Conservation (phyloP, 2,329 filamentous ascomycete species). For the Pseudogymnoascus sp. region DNA sequence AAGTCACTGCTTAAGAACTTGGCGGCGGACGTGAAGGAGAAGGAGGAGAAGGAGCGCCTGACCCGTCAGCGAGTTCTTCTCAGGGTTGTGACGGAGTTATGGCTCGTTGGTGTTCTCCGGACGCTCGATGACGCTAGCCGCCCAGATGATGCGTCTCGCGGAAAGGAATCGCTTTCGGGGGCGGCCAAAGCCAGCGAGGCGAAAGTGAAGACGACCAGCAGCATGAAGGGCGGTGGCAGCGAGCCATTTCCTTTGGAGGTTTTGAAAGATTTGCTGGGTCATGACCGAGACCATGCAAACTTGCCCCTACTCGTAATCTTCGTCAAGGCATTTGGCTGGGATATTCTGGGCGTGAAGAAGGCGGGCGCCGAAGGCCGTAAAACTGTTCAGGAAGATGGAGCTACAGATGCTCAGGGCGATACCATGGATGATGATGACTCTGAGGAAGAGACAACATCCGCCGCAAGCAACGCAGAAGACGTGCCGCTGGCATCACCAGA, state of each 20-base stretch:
- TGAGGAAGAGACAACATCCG: slow-evolving; percentile 40
- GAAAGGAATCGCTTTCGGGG: slow-evolving; percentile 38
- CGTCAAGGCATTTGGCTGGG: slow-evolving; percentile 94
- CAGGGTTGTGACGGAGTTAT: slow-evolving; percentile 87
- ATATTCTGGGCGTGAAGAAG: slow-evolving; percentile 75
- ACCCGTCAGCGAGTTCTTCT: slow-evolving; percentile 78
- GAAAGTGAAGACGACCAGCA: slow-evolving; percentile 47
- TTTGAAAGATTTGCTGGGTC: slow-evolving; percentile 89
- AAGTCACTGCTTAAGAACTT: slow-evolving; percentile 74
- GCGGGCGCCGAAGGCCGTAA: slow-evolving; percentile 72
- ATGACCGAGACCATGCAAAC: slow-evolving; percentile 89
- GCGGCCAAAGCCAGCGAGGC: slow-evolving; percentile 55
- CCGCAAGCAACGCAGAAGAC: slow-evolving; percentile 48
- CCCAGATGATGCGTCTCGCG: slow-evolving; percentile 52
- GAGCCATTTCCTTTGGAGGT: slow-evolving; percentile 96
- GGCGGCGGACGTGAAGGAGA: slow-evolving; percentile 74
- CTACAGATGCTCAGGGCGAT: slow-evolving; percentile 41
- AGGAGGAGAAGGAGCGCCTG: slow-evolving; percentile 91
- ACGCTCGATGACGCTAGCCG: slow-evolving; percentile 64
- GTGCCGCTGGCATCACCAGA: slow-evolving; percentile 69
- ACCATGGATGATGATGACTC: slow-evolving; percentile 44
- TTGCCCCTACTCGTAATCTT: slow-evolving; percentile 88
- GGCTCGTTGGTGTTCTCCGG: slow-evolving; percentile 82
- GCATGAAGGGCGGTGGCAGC: slow-evolving; percentile 58
- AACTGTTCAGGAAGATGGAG: slow-evolving; percentile 73